Evolutionary conservation across 129 eudicot genomes (phyloP).

Genomic region (Silybum marianum): DNA sequence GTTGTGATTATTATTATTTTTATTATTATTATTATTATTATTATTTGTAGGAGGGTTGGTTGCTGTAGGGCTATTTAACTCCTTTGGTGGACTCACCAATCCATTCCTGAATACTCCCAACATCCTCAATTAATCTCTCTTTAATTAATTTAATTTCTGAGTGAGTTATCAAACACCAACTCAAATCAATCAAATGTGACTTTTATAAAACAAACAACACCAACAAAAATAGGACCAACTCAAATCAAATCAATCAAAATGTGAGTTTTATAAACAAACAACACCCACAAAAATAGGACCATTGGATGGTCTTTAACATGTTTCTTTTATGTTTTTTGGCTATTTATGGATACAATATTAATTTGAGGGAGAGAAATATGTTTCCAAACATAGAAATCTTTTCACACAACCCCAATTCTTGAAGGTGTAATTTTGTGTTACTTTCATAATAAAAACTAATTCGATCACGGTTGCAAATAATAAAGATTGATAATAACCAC

Average conservation of each 20-base stretch:
- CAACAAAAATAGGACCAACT: slow-evolving; percentile 36
- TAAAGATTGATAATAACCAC: background rate
- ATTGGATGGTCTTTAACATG: slow-evolving; percentile 29
- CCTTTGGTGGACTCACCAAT: slow-evolving; percentile 80
- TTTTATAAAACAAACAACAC: slow-evolving; percentile 25
- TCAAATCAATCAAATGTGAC: slow-evolving; percentile 23
- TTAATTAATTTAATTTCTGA: background rate
- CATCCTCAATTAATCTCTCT: slow-evolving; percentile 26
- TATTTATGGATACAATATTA: slow-evolving; percentile 29
- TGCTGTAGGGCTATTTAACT: slow-evolving; percentile 61
- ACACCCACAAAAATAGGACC: slow-evolving; percentile 34
- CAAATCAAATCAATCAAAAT: slow-evolving; percentile 27
- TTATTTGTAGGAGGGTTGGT: slow-evolving; percentile 1
- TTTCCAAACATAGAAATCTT: slow-evolving; percentile 21
- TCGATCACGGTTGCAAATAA: background rate
- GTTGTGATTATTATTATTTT: slow-evolving; percentile 22
- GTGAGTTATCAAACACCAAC: slow-evolving; percentile 26
- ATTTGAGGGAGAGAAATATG: slow-evolving; percentile 17
- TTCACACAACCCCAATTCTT: slow-evolving; percentile 1
- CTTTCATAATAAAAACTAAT: background rate
- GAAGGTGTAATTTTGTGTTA: background rate
- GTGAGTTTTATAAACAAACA: slow-evolving; percentile 23
- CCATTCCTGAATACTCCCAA: slow-evolving; percentile 89
- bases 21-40: no score
- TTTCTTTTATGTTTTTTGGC: slow-evolving; percentile 21